A percentile compares a stretch with the other conserved stretches of the same genome.
These are phyloP conservation scores for Melanopsichium pennsylvanicum DNA, from an alignment of 1,284 basidiomycete species.

Conservation along the genomic window DNA sequence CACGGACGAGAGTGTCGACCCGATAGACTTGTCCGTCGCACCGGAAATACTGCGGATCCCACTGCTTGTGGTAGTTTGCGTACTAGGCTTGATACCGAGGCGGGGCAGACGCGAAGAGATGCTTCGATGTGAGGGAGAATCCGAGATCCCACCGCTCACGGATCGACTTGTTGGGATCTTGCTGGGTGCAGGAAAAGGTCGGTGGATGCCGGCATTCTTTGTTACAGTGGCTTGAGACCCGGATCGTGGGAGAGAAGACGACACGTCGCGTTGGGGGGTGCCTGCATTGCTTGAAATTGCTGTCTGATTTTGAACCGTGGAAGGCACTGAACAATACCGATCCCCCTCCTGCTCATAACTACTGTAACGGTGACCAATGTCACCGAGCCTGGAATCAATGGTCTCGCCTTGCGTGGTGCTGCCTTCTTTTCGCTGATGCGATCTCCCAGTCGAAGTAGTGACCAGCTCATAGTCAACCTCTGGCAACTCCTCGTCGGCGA, in stretches of 20 bases:
- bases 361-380: constrained; percentile 1
- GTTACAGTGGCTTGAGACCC: constrained; percentile 28
- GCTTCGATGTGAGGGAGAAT: constrained; percentile 16
- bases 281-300: constrained; percentile 2
- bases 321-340: constrained; percentile 8
- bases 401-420: neutral
- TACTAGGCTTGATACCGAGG: constrained; percentile 35
- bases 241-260: constrained; percentile 17
- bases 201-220: constrained; percentile 2
- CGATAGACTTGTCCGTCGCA: constrained; percentile 37
- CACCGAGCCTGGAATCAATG: constrained; percentile 5
- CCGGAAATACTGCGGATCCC: constrained; percentile 21
- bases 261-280: constrained; percentile 5
- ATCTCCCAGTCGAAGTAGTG: neutral
- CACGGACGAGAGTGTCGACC: constrained; percentile 30
- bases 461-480: constrained; percentile 32
- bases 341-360: constrained; percentile 10
- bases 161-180: constrained; percentile 29
- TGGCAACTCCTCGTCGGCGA: constrained; percentile 45
- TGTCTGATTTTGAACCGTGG: constrained; percentile 5
- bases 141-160: constrained; percentile 20
- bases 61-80: constrained; percentile 1
- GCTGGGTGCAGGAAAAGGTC: constrained; percentile 7
- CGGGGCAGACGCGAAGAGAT: constrained; percentile 37
- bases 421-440: neutral